These are phyloP conservation scores for Leishmania martiniquensis DNA, from an alignment of 208 protist genomes.

Conservation along the genomic window DNA sequence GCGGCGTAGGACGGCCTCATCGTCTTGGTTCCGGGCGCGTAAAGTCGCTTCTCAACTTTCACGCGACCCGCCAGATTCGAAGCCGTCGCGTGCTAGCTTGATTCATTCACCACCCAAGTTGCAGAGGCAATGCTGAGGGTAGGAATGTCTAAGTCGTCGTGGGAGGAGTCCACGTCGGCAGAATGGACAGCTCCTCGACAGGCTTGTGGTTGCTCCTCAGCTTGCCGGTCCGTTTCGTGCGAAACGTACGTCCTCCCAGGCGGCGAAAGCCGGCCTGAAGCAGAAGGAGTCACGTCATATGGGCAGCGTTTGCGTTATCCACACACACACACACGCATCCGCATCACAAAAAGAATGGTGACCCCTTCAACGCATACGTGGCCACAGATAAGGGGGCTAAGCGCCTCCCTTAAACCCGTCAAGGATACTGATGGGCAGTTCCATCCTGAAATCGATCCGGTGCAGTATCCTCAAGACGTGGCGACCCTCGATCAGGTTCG, in stretches of 20 bases:
- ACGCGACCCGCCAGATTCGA: constrained; percentile 12
- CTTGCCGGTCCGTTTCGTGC: constrained; percentile 31
- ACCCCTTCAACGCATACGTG: too few species aligned
- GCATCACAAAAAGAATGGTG: too few species aligned
- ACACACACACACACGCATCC: too few species aligned
- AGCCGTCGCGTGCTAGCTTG: constrained; percentile 50
- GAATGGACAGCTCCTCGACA: constrained; percentile 28
- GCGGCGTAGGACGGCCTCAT: not conserved
- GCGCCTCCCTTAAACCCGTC: too few species aligned
- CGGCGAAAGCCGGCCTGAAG: constrained; percentile 29
- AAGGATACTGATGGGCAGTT: too few species aligned
- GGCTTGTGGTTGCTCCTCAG: constrained; percentile 14
- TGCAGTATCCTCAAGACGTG: too few species aligned
- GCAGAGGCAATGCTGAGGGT: constrained; percentile 54
- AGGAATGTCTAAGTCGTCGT: constrained; percentile 42
- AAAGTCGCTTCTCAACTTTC: constrained; percentile 9
- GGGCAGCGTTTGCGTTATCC: too few species aligned
- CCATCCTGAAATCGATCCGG: too few species aligned
- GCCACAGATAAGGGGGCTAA: too few species aligned
- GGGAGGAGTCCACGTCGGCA: constrained; percentile 58
- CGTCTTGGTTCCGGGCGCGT: constrained; percentile 6
- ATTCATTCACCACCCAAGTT: constrained; percentile 42
- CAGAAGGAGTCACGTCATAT: constrained; percentile 23
- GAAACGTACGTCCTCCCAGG: constrained; percentile 37
- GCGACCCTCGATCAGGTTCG: too few species aligned